These are phyloP conservation scores for Rostrohypoxylon terebratum DNA, from an alignment of 495 filamentous ascomycete species.

Conservation along the genomic window DNA sequence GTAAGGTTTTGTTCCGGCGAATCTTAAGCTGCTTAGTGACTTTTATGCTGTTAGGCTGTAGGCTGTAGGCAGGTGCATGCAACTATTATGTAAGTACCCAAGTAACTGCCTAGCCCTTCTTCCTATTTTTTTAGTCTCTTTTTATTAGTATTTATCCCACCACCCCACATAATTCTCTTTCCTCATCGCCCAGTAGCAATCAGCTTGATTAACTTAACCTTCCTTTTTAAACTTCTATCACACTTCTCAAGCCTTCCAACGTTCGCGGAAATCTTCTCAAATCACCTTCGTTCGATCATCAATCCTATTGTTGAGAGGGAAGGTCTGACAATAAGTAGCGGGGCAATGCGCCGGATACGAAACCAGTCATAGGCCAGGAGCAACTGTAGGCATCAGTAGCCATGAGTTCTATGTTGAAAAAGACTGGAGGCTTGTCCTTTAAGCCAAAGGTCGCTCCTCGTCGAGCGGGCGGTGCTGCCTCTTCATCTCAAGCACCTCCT, in stretches of 20 bases:
- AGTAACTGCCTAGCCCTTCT: background rate
- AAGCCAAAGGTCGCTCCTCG: constrained; percentile 56
- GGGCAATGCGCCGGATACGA: constrained; percentile 27
- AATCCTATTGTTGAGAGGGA: background rate
- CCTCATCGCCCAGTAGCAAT: constrained; percentile 2
- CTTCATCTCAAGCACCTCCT: constrained; percentile 36
- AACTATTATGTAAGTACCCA: background rate
- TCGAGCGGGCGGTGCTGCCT: constrained; percentile 35
- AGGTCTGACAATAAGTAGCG: background rate
- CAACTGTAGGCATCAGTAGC: constrained; percentile 30
- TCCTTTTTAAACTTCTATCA: constrained; percentile 1
- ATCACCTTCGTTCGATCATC: background rate
- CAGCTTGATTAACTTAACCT: background rate
- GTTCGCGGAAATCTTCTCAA: background rate
- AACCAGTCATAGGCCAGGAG: constrained; percentile 15
- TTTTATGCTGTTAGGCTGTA: background rate
- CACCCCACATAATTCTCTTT: constrained; percentile 33
- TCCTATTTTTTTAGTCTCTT: background rate
- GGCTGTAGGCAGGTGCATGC: background rate
- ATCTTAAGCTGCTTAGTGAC: background rate
- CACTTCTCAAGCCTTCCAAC: background rate
- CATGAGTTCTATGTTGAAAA: constrained; percentile 61
- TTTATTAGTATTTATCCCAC: constrained; percentile 25
- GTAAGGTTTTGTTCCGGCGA: constrained; percentile 3
- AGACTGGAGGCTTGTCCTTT: constrained; percentile 57